Conservation (phyloP, 352 stramenopile genomes). For the Thraustochytrium sp. region DNA sequence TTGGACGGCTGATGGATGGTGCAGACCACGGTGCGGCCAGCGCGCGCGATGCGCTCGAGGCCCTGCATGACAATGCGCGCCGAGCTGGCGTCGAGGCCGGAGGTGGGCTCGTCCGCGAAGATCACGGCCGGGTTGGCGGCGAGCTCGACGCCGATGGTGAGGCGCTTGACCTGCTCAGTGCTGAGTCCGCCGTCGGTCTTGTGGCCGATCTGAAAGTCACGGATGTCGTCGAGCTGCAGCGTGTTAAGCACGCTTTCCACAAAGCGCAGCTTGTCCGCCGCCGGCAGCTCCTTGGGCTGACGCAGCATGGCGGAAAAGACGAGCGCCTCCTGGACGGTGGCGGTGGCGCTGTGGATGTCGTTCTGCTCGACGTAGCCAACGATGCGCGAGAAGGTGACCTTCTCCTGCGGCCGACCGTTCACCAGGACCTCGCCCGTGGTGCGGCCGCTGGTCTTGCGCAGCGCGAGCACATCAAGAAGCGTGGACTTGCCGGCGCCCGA, state of each 20-base stretch:
- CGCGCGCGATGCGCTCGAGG: constrained; percentile 59
- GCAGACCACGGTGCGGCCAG: constrained; percentile 68
- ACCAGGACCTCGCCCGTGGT: constrained; percentile 67
- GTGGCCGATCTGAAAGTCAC: constrained; percentile 54
- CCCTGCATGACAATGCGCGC: constrained; percentile 65
- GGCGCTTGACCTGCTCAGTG: constrained; percentile 57
- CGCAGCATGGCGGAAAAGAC: constrained; percentile 59
- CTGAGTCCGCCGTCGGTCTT: constrained; percentile 48
- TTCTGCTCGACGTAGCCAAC: constrained; percentile 52
- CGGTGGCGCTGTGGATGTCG: constrained; percentile 56
- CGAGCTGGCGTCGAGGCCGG: constrained; percentile 56
- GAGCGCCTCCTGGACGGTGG: constrained; percentile 61
- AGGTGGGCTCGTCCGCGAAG: constrained; percentile 55
- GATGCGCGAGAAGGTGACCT: background rate
- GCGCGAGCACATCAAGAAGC: constrained; percentile 65
- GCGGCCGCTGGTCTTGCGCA: constrained; percentile 66
- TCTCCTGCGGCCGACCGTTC: constrained; percentile 47
- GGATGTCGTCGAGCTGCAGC: constrained; percentile 57
- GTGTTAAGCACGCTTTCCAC: constrained; percentile 57
- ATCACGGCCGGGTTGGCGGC: constrained; percentile 56
- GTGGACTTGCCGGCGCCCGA: constrained; percentile 63
- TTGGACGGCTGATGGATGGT: constrained; percentile 82
- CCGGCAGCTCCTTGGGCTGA: constrained; percentile 46
- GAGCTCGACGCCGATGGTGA: constrained; percentile 59
- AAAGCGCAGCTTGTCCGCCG: constrained; percentile 48